Percentiles rank a stretch among this genome's conserved stretches.
Evolutionary conservation across 495 filamentous ascomycete species (phyloP).

Genomic region (Neurospora sp.): DNA sequence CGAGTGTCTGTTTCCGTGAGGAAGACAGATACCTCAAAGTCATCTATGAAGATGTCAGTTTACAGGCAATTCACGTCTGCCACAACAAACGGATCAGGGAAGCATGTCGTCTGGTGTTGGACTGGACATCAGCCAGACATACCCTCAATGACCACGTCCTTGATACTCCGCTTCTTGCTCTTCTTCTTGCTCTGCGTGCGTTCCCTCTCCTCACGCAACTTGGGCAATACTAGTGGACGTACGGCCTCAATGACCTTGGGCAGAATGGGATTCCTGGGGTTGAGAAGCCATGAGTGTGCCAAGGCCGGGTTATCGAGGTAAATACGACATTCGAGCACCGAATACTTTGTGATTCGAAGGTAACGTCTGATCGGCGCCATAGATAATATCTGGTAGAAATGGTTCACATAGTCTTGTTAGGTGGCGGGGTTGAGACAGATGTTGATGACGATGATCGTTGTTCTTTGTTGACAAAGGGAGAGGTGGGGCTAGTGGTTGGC

Average conservation of each 20-base stretch:
- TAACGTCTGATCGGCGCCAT: constrained; percentile 83
- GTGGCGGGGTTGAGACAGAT: neutral
- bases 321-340: constrained; percentile 88
- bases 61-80: neutral
- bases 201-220: constrained; percentile 80
- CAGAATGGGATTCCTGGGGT: constrained; percentile 58
- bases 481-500: neutral
- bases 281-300: constrained; percentile 69
- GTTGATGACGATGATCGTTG: neutral
- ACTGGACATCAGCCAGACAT: constrained; percentile 6
- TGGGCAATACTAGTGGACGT: constrained; percentile 76
- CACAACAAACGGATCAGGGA: neutral
- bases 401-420: neutral
- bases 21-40: constrained; percentile 91
- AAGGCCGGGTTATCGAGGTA: constrained; percentile 87
- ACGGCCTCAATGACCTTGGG: constrained; percentile 73
- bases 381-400: neutral
- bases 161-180: constrained; percentile 62
- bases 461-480: neutral
- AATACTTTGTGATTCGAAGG: constrained; percentile 74
- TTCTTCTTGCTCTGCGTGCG: constrained; percentile 45
- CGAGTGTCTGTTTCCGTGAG: constrained; percentile 79
- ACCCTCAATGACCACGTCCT: constrained; percentile 83
- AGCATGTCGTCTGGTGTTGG: neutral
- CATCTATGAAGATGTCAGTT: constrained; percentile 46